Percentiles rank a stretch among this genome's conserved stretches.
Conservation (phyloP, 495 filamentous ascomycete genomes). For the Penicillium lividum region DNA sequence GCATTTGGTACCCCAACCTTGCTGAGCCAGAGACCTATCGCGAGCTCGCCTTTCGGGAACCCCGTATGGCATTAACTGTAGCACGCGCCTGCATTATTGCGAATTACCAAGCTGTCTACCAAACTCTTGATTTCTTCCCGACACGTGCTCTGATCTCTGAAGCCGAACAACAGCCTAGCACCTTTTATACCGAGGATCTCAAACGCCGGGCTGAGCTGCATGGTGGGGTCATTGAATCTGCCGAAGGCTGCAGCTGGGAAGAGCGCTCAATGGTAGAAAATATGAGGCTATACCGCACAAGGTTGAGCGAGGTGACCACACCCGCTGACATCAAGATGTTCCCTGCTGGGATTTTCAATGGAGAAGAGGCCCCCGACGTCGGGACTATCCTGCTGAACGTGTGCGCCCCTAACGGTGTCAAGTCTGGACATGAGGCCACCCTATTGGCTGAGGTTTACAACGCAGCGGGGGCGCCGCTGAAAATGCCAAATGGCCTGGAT, state of each 20-base stretch:
- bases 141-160: not conserved
- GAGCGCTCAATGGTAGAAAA: not conserved
- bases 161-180: slow-evolving; percentile 1
- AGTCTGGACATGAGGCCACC: not conserved
- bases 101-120: not conserved
- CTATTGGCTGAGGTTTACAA: not conserved
- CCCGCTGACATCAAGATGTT: not conserved
- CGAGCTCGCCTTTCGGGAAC: not conserved
- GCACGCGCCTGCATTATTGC: not conserved
- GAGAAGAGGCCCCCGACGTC: not conserved
- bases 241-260: not conserved
- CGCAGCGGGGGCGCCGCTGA: not conserved
- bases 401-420: not conserved
- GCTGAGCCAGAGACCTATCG: not conserved
- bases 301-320: not conserved
- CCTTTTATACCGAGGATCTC: not conserved
- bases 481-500: not conserved
- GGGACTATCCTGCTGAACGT: not conserved
- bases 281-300: not conserved
- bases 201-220: not conserved
- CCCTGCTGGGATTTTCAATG: not conserved
- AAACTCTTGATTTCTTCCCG: not conserved
- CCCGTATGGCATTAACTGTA: not conserved
- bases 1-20: not conserved
- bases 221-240: not conserved